phyloP scores from a whole-genome alignment of 192 early-diverging fungal species.

The Paraglomus occultum region DNA sequence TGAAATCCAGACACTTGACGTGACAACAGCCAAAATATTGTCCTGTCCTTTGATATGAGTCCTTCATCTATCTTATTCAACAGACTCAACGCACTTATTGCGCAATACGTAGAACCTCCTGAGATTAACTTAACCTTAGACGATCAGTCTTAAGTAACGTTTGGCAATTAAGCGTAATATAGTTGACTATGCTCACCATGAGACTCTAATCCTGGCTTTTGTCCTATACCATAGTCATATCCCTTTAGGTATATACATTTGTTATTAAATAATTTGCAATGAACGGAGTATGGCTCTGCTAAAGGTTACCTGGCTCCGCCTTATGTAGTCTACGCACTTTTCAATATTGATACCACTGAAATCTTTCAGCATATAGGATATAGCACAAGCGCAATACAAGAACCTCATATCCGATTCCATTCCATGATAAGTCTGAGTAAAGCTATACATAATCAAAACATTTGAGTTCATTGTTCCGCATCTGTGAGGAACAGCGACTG shows the following conservation, averaged over 20 bases:
- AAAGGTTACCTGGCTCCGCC: conserved; percentile 48
- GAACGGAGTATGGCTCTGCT: conserved; percentile 28
- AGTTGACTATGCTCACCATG: conserved; percentile 57
- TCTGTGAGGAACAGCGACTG: background rate
- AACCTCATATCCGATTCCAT: conserved; percentile 89
- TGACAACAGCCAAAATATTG: conserved; percentile 72
- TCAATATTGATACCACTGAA: conserved; percentile 81
- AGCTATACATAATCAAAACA: conserved; percentile 43
- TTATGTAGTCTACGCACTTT: conserved; percentile 58
- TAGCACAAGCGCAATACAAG: conserved; percentile 83
- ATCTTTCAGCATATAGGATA: conserved; percentile 82
- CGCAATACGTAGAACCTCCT: conserved; percentile 90
- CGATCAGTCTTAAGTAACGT: background rate
- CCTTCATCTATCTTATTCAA: conserved; percentile 60
- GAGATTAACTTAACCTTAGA: background rate
- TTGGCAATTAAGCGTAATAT: background rate
- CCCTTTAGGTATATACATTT: conserved; percentile 32
- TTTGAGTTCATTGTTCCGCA: background rate
- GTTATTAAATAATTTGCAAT: conserved; percentile 1
- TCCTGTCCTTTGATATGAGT: conserved; percentile 49
- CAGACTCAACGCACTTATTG: conserved; percentile 75
- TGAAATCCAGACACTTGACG: conserved; percentile 87
- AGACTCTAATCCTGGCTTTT: conserved; percentile 74
- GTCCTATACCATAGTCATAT: conserved; percentile 79
- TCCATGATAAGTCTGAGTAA: conserved; percentile 63